These are phyloP conservation scores for Symmetrospora coprosmae DNA, from an alignment of 768 basidiomycete species.

Conservation along the genomic window DNA sequence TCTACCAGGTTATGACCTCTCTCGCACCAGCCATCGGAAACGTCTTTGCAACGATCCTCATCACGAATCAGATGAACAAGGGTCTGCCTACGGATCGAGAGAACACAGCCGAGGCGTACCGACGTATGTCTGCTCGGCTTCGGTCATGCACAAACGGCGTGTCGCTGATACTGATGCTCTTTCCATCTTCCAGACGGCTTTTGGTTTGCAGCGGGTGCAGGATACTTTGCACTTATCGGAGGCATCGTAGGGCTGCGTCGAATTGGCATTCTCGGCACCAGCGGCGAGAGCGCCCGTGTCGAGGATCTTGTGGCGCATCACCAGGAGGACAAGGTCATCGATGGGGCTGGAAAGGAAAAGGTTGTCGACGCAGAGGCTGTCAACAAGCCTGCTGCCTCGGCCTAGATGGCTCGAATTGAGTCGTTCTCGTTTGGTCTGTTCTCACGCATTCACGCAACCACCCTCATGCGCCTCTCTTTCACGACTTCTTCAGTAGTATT, in stretches of 20 bases:
- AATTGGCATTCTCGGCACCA: conserved; percentile 12
- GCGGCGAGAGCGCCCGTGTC: conserved; percentile 9
- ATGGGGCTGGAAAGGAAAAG: background rate
- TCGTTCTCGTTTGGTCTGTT: no score
- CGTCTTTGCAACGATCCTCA: background rate
- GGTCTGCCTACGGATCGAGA: background rate
- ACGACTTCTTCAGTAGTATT: no score
- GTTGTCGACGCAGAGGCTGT: background rate
- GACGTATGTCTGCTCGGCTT: no score
- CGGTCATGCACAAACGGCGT: no score
- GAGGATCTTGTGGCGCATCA: conserved; percentile 4
- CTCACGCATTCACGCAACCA: no score
- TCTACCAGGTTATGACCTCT: conserved; percentile 22
- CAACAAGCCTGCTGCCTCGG: no score
- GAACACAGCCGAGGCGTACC: background rate
- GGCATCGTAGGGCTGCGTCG: conserved; percentile 17
- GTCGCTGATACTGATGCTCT: no score
- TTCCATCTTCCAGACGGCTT: no score
- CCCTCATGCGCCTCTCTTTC: no score
- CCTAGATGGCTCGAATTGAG: no score
- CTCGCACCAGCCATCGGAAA: conserved; percentile 20
- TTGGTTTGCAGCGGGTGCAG: background rate
- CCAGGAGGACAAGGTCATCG: conserved; percentile 7
- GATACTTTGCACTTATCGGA: conserved; percentile 1
- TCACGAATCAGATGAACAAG: conserved; percentile 1